Conservation (phyloP, 2,329 filamentous ascomycete genomes). For the Scedosporium boydii region DNA sequence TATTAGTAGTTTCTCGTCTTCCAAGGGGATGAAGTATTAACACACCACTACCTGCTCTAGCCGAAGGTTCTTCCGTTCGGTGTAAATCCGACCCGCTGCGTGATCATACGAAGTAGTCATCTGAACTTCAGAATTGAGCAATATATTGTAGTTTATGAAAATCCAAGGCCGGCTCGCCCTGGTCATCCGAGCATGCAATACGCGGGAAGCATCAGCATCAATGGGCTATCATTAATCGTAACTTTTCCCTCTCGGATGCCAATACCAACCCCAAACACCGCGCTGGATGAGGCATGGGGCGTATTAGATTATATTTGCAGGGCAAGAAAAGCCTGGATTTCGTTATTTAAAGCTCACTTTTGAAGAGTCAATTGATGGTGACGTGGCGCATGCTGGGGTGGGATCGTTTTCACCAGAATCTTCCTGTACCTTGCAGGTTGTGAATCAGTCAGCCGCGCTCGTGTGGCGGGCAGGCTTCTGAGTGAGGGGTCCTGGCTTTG, state of each 20-base stretch:
- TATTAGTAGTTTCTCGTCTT: neutral
- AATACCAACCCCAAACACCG: neutral
- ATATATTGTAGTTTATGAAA: neutral
- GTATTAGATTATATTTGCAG: too few species aligned
- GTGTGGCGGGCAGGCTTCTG: neutral
- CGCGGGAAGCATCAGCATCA: neutral
- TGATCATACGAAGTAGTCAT: neutral
- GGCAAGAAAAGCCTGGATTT: neutral
- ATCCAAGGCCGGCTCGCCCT: neutral
- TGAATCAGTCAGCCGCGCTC: neutral
- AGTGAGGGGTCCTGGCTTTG: neutral
- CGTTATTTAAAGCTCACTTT: neutral
- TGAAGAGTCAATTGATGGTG: neutral
- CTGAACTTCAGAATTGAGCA: neutral
- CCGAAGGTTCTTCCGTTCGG: neutral
- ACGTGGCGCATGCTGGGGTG: neutral
- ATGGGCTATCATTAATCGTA: too few species aligned
- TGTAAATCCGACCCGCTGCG: neutral
- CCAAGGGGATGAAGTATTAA: neutral
- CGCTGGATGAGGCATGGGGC: neutral
- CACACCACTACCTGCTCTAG: neutral
- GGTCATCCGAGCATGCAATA: neutral
- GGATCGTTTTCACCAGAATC: neutral
- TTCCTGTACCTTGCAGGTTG: neutral
- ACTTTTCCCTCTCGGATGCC: neutral